Evolutionary conservation across 352 stramenopile genomes (phyloP), one percentile per base, ranked within the genome.

Genomic region (Phytopythium delawarense): DNA sequence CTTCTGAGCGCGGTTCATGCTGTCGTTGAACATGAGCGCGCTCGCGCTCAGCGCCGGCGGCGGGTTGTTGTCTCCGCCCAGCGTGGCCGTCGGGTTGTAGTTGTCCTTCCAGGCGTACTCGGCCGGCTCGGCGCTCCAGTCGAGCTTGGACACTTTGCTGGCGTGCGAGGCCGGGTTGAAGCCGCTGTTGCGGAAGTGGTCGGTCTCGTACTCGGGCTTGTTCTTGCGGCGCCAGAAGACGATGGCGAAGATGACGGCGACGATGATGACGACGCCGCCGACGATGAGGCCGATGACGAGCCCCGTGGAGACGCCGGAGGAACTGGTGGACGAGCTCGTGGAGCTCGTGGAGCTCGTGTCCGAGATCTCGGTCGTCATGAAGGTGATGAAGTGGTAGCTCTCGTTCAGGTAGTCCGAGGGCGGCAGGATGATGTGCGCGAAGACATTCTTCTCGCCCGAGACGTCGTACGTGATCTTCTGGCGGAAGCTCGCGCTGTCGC

Each of bases 381-480:
- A 92, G 39, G 79, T 83, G 52, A 92, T 81, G 58, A 92, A 90
- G 67, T 92, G 81, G 65, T 90, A 92, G 34, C 78, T 88, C 64
- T 84, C 63, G 37, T 83, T 65, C 15, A 70, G 49, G n/a, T 72
- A 80, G 57, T 88, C 74, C 54, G 65, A 69, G 0, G 79, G 75
- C 13, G 84, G 75, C 18, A 92, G 66, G 51, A 92, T 88, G 32
- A 92, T 69, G 69, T 92, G 84, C 39, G 84, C 81, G 34, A 91
- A 92, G 5, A 92, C 79, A 57, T 89, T 91, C 56, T 86, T 81
- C 39, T 89, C 79, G 8, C 81, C 80, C 0, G 53, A 56, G 48
- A 53, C 72, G 35, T 59, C 67, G 61, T 83, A 91, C 21, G 60
- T 62, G 57, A 92, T 67, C 39, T 78, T 78, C 59, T 92, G 84